Evolutionary conservation across 108 stramenopile species (phyloP).

Genomic region (Cyclotella atomus): DNA sequence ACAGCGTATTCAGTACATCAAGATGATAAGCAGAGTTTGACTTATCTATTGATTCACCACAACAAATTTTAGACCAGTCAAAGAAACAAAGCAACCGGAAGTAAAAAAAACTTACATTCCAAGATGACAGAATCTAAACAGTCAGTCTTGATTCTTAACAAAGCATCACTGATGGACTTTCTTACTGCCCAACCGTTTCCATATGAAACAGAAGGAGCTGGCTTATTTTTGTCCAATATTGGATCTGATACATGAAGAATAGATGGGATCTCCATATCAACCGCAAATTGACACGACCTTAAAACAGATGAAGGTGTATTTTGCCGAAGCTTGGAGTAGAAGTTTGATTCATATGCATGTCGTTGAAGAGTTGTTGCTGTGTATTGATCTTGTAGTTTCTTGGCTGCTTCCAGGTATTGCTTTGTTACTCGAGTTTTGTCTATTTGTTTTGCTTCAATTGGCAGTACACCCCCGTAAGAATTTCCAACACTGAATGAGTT

Average conservation of each 20-base stretch:
- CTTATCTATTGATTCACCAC: slow-evolving; percentile 1
- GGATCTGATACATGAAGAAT: slow-evolving; percentile 17
- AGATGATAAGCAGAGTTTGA: slow-evolving; percentile 56
- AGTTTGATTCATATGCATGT: slow-evolving; percentile 46
- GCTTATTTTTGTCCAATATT: slow-evolving; percentile 13
- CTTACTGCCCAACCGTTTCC: slow-evolving; percentile 50
- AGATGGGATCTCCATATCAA: slow-evolving; percentile 39
- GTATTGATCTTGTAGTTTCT: slow-evolving; percentile 12
- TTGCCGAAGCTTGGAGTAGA: slow-evolving; percentile 48
- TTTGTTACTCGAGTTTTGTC: not conserved
- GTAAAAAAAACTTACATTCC: slow-evolving; percentile 27
- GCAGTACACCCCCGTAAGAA: not conserved
- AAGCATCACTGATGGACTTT: slow-evolving; percentile 38
- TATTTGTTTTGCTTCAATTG: not conserved
- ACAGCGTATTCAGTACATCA: slow-evolving; percentile 63
- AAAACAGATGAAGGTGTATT: slow-evolving; percentile 59
- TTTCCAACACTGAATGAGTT: slow-evolving; percentile 52
- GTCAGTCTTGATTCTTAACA: slow-evolving; percentile 39
- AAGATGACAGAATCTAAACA: slow-evolving; percentile 43
- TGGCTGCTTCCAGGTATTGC: not conserved
- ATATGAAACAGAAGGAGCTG: slow-evolving; percentile 21
- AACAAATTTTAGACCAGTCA: not conserved
- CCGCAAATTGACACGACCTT: slow-evolving; percentile 46
- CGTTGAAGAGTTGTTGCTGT: not conserved
- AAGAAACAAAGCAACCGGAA: not conserved